These are phyloP conservation scores for Gyromitra esculenta DNA, from an alignment of 2,329 filamentous ascomycete genomes.

Conservation along the genomic window DNA sequence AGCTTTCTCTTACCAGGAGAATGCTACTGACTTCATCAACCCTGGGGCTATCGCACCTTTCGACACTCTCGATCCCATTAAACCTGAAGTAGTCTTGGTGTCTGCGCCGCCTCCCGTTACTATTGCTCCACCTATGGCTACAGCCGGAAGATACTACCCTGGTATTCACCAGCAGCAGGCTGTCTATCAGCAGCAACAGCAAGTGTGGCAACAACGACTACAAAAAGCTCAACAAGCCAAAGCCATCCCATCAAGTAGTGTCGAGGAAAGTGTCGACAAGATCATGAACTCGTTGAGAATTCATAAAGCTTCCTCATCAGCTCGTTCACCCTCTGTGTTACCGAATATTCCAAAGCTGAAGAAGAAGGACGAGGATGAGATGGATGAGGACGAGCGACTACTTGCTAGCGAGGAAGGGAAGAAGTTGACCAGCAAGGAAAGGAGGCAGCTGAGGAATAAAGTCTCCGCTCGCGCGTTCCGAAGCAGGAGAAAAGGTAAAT, in stretches of 20 bases:
- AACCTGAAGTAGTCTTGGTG: slow-evolving; percentile 67
- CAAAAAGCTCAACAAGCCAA: slow-evolving; percentile 65
- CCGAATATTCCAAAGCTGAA: slow-evolving; percentile 76
- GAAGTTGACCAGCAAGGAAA: slow-evolving; percentile 98
- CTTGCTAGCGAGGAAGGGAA: slow-evolving; percentile 98
- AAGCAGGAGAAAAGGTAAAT: slow-evolving; percentile 94
- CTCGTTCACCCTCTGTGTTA: slow-evolving; percentile 61
- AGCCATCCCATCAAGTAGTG: slow-evolving; percentile 67
- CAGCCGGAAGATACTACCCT: slow-evolving; percentile 73
- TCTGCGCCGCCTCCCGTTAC: slow-evolving; percentile 61
- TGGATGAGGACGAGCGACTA: slow-evolving; percentile 96
- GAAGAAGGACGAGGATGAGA: slow-evolving; percentile 98
- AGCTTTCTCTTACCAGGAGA: slow-evolving; percentile 72
- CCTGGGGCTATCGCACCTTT: slow-evolving; percentile 54
- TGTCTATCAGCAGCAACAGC: slow-evolving; percentile 63
- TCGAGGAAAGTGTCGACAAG: slow-evolving; percentile 93
- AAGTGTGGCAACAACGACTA: slow-evolving; percentile 60
- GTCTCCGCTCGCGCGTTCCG: slow-evolving; percentile 97
- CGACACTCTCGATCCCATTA: slow-evolving; percentile 66
- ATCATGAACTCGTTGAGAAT: slow-evolving; percentile 85
- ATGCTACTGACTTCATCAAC: slow-evolving; percentile 60
- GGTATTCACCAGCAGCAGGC: slow-evolving; percentile 93
- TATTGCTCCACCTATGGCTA: slow-evolving; percentile 46
- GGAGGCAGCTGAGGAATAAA: slow-evolving; percentile 97
- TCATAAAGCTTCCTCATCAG: slow-evolving; percentile 62